Evolutionary conservation across 176 grass and related monocot species (phyloP), one percentile per base, ranked within the genome.

Genomic region (Areca catechu): DNA sequence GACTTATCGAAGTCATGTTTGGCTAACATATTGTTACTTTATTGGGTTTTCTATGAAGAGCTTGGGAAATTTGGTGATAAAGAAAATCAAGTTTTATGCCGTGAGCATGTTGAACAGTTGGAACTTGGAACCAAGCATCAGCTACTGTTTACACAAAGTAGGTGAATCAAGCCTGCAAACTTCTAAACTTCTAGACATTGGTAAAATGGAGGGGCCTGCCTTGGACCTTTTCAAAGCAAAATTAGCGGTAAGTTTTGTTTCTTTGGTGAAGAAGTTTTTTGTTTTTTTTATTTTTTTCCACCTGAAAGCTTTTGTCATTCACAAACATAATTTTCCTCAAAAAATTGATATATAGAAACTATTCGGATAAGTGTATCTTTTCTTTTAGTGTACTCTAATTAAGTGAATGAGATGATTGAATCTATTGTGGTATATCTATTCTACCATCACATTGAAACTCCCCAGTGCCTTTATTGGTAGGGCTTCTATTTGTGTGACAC

Each of bases 41-140:
- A 55, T 28, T 91, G 92, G 74, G 81, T 86, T 74, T 72, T 91
- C 54, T 97, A 97, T 63, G 92, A 97, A 52, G 83, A 97, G 66
- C 80, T 97, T 61, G 83, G 86, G 58, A 97, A 91, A 53, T 91
- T 91, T 72, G 92, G 92, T 19, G 82, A 68, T 57, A 82, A 88
- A 85, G 92, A 97, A 79, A 91, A 91, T 79, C 86, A 97, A 77
- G 83, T 97, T 74, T 62, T 97, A 62, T 97, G 92, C 23, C 83
- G 77, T 65, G 83, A 97, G 56, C 77, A 86, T 54, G 85, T 97
- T 59, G 86, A 97, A 56, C 86, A 97, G 71, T 74, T 97, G 70
- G 86, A n/a, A n/a, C n/a, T n/a, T n/a, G n/a, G n/a, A 97, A 61
- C 92, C 92, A 61, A 97, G 89, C 75, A 97, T 97, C 74, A 85